Evolutionary conservation across 257 asterid genomes (phyloP), one percentile per base, ranked within the genome.

Genomic region (Osmanthus fragrans): DNA sequence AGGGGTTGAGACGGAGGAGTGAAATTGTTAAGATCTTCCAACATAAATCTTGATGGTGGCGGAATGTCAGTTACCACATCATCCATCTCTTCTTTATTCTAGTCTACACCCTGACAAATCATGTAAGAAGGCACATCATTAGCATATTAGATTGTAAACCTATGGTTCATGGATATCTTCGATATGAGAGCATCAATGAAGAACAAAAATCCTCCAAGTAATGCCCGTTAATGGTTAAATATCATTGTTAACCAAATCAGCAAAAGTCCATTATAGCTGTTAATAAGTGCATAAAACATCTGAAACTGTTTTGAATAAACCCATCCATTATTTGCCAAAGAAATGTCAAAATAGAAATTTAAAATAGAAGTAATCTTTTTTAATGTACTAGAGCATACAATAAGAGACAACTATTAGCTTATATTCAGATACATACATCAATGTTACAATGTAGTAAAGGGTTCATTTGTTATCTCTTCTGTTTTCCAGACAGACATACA

Each of bases 11-110:
- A 88, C 25, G 95, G 91, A 42, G 93, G 97, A 71, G 98, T 81
- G 84, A 96, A 96, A 82, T 90, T 94, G 92, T 94, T 91, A 56
- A 96, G 87, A 80, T 96, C 98, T 87, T 96, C 99, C 80, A 88
- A 74, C 47, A 93, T 80, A 80, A 96, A 87, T 75, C 99, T 93
- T 30, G 99, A 96, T 72, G 99, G 99, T 2, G 98, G 99, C 12
- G 98, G 97, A 74, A 80, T 72, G 70, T 93, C 97, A 9, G 99
- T 96, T 81, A 93, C 88, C 77, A 93, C 94, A 72, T 96, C 98
- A 37, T 92, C 98, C 99, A 96, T 96, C 82, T 87, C 82, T 83
- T 40, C 36, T 70, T 72, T 78, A 70, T 60, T 65, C 51, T 37
- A 72, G 74, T 77, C 68, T 71, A 74, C 40, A 45, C 73, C 89